phyloP scores from a whole-genome alignment of 192 early-diverging fungal species.

The Umbelopsis sp. region DNA sequence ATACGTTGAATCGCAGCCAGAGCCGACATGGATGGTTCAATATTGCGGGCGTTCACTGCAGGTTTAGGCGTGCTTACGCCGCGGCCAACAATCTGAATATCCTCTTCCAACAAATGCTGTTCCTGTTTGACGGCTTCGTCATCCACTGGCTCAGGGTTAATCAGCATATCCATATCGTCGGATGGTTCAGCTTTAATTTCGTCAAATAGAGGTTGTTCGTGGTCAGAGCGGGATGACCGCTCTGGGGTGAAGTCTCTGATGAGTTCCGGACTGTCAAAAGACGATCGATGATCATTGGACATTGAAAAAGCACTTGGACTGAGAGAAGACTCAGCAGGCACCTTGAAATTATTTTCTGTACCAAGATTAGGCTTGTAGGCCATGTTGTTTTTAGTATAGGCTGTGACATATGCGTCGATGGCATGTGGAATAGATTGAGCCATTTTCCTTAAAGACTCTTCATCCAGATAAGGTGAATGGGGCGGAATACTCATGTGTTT shows the following conservation, averaged over 20 bases:
- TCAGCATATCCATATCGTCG: neutral
- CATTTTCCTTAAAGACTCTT: constrained; percentile 17
- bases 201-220: constrained; percentile 2
- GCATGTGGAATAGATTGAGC: constrained; percentile 27
- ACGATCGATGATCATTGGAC: neutral
- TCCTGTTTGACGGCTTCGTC: constrained; percentile 5
- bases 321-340: neutral
- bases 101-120: constrained; percentile 17
- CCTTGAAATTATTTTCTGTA: neutral
- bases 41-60: constrained; percentile 7
- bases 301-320: constrained; percentile 1
- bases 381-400: constrained; percentile 30
- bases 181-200: constrained; percentile 3
- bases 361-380: constrained; percentile 23
- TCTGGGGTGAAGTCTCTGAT: constrained; percentile 4
- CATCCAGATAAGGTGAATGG: constrained; percentile 32
- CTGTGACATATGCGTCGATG: constrained; percentile 29
- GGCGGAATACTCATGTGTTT: constrained; percentile 27
- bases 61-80: neutral
- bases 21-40: constrained; percentile 16
- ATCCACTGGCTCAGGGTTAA: neutral
- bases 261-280: constrained; percentile 8
- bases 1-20: constrained; percentile 38
- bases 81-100: neutral
- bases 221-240: neutral